Percentiles rank a stretch among this genome's conserved stretches.
These are phyloP conservation scores for Colletotrichum neosansevieriae DNA, from an alignment of 2,329 filamentous ascomycete genomes.

Conservation along the genomic window DNA sequence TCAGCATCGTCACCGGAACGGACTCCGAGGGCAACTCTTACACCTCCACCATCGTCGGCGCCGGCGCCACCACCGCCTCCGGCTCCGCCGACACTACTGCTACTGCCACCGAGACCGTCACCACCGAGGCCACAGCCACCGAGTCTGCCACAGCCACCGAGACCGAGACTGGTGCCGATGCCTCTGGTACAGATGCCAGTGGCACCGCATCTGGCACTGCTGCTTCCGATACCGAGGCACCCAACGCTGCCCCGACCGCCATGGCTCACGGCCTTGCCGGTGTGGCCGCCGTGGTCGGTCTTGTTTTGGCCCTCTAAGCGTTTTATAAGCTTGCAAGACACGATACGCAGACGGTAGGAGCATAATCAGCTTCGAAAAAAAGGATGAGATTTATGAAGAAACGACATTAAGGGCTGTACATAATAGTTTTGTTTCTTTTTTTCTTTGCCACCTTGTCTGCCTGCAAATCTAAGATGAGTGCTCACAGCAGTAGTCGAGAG, in stretches of 20 bases:
- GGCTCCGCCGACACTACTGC: slow-evolving; percentile 27
- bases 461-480: background rate
- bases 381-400: background rate
- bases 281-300: slow-evolving; percentile 23
- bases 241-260: slow-evolving; percentile 20
- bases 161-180: slow-evolving; percentile 6
- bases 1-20: slow-evolving; percentile 30
- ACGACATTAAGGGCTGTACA: slow-evolving; percentile 10
- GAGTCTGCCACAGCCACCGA: slow-evolving; percentile 18
- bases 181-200: slow-evolving; percentile 13
- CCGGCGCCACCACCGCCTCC: slow-evolving; percentile 1
- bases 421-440: background rate
- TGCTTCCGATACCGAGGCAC: slow-evolving; percentile 27
- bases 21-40: slow-evolving; percentile 31
- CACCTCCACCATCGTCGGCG: slow-evolving; percentile 29
- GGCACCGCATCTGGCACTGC: slow-evolving; percentile 13
- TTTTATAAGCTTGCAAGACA: background rate
- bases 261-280: slow-evolving; percentile 22
- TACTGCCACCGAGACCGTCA: slow-evolving; percentile 20
- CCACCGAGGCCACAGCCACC: slow-evolving; percentile 9
- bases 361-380: background rate
- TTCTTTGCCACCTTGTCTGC: background rate
- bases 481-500: background rate
- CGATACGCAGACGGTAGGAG: background rate
- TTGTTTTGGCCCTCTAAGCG: slow-evolving; percentile 24